Base-by-base conservation (phyloP, 148 eudicot species). In the Chenopodium berlandieri region DNA sequence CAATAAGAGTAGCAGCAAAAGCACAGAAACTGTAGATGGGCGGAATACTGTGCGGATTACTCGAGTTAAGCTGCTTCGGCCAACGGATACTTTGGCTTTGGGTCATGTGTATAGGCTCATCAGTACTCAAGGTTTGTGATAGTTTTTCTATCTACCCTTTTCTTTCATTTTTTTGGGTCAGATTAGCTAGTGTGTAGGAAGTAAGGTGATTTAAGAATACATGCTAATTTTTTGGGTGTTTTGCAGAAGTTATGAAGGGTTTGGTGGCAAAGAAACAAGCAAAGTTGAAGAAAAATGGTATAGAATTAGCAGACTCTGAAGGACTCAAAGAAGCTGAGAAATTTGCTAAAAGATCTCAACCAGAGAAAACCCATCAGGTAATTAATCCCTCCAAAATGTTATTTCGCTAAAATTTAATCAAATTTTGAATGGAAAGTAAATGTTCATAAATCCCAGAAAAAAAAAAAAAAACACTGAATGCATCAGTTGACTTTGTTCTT, bases 71-170 rank as follows among this genome's bases (percentile, higher is more conserved):
- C 92, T 95, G 75, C 98, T 95, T 30, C 86, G 93, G 66, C 94
- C 98, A 4, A 88, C 92, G 5, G 99, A 94, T 71, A 90, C 88
- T 56, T 87, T 95, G 71, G 82, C 86, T 22, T 88, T 95, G 46
- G 99, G 99, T 56, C 98, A 95, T 89, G 97, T 87, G 81, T 95
- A 95, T 23, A 91, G 99, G 79, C 97, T 95, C 82, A 87, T 95
- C 86, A 88, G 90, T 74, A 82, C 91, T 32, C 89, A 95, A 94
- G 99, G 99, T 95, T 76, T 66, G 85, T 83, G 25, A 70, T 54
- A 7, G 7, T 20, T 73, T 48, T 23, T 34, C 8, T 11, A 34
- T 1, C 75, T 75, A 25, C 19, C 46, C 2, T n/a, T 72, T 32
- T 48, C 44, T 40, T 40, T 34, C 40, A 4, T 54, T 2, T 23